Conservation (phyloP, 495 filamentous ascomycete species). For the Talaromyces borbonicus region DNA sequence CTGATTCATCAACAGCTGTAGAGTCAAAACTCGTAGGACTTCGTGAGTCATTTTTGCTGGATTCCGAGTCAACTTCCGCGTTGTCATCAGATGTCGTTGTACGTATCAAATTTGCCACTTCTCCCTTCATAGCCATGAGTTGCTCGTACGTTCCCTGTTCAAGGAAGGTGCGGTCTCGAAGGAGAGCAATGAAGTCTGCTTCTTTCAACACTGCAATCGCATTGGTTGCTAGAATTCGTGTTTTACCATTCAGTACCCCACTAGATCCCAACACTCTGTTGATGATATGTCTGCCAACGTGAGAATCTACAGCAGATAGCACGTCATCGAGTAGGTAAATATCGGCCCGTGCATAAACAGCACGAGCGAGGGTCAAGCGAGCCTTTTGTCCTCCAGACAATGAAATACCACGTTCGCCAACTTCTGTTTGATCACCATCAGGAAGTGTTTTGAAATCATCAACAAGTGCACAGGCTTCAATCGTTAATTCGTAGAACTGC, state of each 20-base stretch:
- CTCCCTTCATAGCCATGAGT: constrained; percentile 85
- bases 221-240: constrained; percentile 90
- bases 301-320: constrained; percentile 92
- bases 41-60: constrained; percentile 36
- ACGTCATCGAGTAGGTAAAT: constrained; percentile 92
- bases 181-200: constrained; percentile 71
- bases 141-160: constrained; percentile 87
- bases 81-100: constrained; percentile 57
- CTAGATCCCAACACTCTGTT: constrained; percentile 81
- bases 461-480: constrained; percentile 84
- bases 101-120: constrained; percentile 77
- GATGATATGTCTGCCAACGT: constrained; percentile 91
- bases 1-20: constrained; percentile 40
- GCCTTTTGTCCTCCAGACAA: constrained; percentile 96
- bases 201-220: constrained; percentile 87
- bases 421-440: constrained; percentile 93
- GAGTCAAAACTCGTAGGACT: constrained; percentile 45
- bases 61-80: constrained; percentile 47
- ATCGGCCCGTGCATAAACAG: constrained; percentile 96
- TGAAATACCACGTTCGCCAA: constrained; percentile 95
- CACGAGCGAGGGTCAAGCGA: constrained; percentile 84
- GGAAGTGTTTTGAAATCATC: constrained; percentile 91
- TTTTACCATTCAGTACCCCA: constrained; percentile 78
- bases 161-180: constrained; percentile 73
- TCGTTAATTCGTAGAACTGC: constrained; percentile 84